Conservation (phyloP, 257 asterid genomes). For the Rauvolfia tetraphylla region DNA sequence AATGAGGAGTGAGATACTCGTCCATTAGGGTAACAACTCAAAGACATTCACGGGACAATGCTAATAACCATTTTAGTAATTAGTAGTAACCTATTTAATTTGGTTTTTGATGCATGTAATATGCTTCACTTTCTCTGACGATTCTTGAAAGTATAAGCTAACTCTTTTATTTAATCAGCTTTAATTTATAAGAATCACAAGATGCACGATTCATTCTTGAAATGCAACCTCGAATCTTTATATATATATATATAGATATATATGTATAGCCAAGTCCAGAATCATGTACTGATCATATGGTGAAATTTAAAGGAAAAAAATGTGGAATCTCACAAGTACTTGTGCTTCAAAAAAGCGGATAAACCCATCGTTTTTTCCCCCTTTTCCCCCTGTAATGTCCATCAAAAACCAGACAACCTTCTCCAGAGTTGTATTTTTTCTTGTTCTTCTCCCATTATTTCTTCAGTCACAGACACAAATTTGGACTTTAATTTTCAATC, state of each 20-base stretch:
- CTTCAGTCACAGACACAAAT: neutral
- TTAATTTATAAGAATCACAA: neutral
- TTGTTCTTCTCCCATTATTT: neutral
- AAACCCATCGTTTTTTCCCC: neutral
- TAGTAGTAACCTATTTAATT: no score
- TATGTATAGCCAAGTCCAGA: neutral
- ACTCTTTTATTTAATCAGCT: no score
- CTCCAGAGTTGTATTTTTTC: neutral
- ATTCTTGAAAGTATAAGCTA: neutral
- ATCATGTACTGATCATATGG: slow-evolving; percentile 19
- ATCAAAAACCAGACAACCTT: neutral
- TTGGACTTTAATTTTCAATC: neutral
- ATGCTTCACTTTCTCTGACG: no score
- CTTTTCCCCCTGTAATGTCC: neutral
- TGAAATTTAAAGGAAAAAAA: neutral
- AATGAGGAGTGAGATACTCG: no score
- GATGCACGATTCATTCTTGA: slow-evolving; percentile 1
- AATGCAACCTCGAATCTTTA: neutral
- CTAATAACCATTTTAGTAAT: no score
- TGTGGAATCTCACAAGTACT: neutral
- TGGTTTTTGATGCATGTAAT: no score
- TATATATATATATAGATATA: neutral
- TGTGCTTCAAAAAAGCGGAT: neutral
- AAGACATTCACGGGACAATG: no score
- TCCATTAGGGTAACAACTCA: no score